A percentile compares a stretch with the other conserved stretches of the same genome.
Evolutionary conservation across 345 rosid genomes (phyloP).

Genomic region (Populus tremula): DNA sequence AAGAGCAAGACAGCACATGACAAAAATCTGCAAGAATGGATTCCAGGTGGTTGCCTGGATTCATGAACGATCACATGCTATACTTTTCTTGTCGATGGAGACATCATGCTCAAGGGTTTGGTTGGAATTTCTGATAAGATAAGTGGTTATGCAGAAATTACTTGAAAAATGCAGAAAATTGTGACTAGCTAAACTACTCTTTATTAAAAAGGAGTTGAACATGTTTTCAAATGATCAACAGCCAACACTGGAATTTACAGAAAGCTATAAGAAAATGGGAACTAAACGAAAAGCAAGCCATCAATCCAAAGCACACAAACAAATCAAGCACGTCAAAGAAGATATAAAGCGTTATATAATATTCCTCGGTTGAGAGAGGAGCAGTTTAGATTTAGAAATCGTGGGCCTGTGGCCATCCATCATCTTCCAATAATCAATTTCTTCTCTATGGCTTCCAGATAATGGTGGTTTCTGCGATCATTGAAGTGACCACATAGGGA

Average conservation of each 20-base stretch:
- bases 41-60: not conserved
- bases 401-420: not conserved
- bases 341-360: not conserved
- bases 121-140: no score
- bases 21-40: not conserved
- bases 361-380: not conserved
- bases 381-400: not conserved
- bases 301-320: not conserved
- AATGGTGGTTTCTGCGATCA: slow-evolving; percentile 83
- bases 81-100: not conserved
- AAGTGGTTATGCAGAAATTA: no score
- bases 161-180: not conserved
- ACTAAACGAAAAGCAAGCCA: not conserved
- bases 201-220: not conserved
- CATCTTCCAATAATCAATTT: not conserved
- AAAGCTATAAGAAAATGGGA: not conserved
- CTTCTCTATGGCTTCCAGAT: slow-evolving; percentile 48
- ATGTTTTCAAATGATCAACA: not conserved
- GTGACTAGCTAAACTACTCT: not conserved
- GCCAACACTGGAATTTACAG: not conserved
- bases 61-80: not conserved
- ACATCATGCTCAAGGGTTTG: not conserved
- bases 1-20: not conserved
- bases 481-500: slow-evolving; percentile 76
- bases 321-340: not conserved